Conservation (phyloP, 495 filamentous ascomycete genomes). For the Daldinia vernicosa region DNA sequence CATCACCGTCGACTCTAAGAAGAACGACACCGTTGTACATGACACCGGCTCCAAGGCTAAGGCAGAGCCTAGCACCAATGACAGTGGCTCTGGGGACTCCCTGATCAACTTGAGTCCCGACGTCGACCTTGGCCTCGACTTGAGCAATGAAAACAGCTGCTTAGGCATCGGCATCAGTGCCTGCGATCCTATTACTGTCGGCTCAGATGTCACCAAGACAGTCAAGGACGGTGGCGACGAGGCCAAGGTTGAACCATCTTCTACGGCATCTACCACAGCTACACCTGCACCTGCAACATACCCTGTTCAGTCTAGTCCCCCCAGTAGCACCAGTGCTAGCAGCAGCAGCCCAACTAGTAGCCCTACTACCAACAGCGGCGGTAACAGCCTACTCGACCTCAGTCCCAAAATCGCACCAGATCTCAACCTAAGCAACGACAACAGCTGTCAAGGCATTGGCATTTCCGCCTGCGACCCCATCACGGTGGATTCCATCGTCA, state of each 20-base stretch:
- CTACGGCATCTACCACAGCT: background rate
- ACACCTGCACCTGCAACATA: background rate
- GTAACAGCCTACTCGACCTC: constrained; percentile 15
- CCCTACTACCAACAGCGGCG: constrained; percentile 8
- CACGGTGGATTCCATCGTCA: constrained; percentile 26
- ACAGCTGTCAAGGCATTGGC: constrained; percentile 39
- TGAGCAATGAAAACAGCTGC: constrained; percentile 35
- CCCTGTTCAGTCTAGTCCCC: background rate
- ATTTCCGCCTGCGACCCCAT: constrained; percentile 47
- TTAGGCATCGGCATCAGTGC: constrained; percentile 46
- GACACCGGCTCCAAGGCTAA: constrained; percentile 1
- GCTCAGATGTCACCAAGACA: constrained; percentile 27
- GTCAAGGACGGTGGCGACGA: background rate
- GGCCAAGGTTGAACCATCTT: constrained; percentile 1
- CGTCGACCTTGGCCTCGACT: constrained; percentile 8
- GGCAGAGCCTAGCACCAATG: background rate
- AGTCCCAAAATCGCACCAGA: constrained; percentile 19
- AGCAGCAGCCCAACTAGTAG: background rate
- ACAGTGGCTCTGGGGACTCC: constrained; percentile 5
- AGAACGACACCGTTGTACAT: constrained; percentile 10
- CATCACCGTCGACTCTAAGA: constrained; percentile 38
- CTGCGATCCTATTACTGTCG: constrained; percentile 46
- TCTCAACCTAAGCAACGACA: constrained; percentile 23
- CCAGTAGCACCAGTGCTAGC: background rate
- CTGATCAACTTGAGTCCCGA: constrained; percentile 30